A percentile compares a stretch with the other conserved stretches of the same genome.
Evolutionary conservation across 1,284 basidiomycete genomes (phyloP).

Genomic region (Moesziomyces sp.): DNA sequence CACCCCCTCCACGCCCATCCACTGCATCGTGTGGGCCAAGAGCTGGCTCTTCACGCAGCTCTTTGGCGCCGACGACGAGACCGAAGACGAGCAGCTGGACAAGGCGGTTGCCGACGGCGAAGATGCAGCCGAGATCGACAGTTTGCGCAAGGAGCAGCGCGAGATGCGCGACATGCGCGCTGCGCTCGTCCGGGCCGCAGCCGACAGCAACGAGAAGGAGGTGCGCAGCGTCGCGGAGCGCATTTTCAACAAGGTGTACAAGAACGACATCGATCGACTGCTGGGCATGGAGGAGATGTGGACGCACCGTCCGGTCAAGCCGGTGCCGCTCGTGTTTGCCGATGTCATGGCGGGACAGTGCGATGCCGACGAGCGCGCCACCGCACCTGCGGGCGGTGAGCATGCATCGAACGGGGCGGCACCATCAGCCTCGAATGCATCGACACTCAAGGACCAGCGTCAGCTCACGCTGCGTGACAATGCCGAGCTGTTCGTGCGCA

Average conservation of each 20-base stretch:
- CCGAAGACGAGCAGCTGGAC: conserved; percentile 77
- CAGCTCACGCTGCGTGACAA: conserved; percentile 56
- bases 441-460: conserved; percentile 57
- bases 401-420: neutral
- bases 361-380: neutral
- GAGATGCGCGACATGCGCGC: conserved; percentile 84
- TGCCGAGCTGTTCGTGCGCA: conserved; percentile 68
- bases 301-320: conserved; percentile 81
- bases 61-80: conserved; percentile 48
- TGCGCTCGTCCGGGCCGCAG: conserved; percentile 63
- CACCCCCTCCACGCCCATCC: conserved; percentile 95
- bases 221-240: conserved; percentile 75
- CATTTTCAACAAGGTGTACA: conserved; percentile 92
- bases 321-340: conserved; percentile 85
- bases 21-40: conserved; percentile 99
- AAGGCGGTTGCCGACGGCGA: conserved; percentile 87
- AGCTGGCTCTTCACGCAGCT: conserved; percentile 82
- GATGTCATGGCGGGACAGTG: conserved; percentile 69
- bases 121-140: conserved; percentile 88
- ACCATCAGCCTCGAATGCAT: conserved; percentile 5
- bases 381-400: neutral
- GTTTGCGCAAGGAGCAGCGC: conserved; percentile 85
- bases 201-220: conserved; percentile 4
- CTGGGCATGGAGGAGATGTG: conserved; percentile 99
- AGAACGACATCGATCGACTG: conserved; percentile 85